Evolutionary conservation across 305 asterid genomes (phyloP).

Genomic region (Striga hermonthica): DNA sequence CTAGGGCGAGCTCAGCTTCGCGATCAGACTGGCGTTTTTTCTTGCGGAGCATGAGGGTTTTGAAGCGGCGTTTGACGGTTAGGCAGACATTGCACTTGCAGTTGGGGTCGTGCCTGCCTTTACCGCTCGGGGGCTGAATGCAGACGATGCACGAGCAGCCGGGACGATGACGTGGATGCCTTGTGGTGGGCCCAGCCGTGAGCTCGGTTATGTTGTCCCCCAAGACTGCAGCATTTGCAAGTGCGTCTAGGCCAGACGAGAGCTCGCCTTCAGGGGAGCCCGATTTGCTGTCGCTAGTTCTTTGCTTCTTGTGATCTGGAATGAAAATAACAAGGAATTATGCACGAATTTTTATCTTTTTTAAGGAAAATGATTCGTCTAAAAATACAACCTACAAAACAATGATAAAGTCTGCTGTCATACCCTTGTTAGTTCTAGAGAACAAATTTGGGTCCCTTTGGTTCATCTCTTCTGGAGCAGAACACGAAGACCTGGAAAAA

Average conservation of each 20-base stretch:
- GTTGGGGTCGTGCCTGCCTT: slow-evolving; percentile 70
- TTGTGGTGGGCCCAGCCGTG: slow-evolving; percentile 64
- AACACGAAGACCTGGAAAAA: slow-evolving; percentile 60
- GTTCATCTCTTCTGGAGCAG: slow-evolving; percentile 65
- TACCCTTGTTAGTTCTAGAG: slow-evolving; percentile 51
- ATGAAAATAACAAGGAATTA: background rate
- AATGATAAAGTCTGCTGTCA: background rate
- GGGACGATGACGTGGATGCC: slow-evolving; percentile 93
- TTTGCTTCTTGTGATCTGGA: slow-evolving; percentile 61
- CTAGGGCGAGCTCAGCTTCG: slow-evolving; percentile 59
- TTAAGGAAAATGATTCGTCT: too few relatives aligned
- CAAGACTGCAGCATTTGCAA: slow-evolving; percentile 83
- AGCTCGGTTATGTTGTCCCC: slow-evolving; percentile 71
- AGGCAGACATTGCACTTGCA: slow-evolving; percentile 89
- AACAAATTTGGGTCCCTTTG: slow-evolving; percentile 42
- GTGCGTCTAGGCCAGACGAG: slow-evolving; percentile 76
- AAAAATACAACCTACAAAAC: background rate
- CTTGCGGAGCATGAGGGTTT: slow-evolving; percentile 87
- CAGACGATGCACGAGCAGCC: slow-evolving; percentile 97
- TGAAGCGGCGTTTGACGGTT: slow-evolving; percentile 85
- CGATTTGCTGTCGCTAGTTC: slow-evolving; percentile 36
- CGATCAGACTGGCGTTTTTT: slow-evolving; percentile 70
- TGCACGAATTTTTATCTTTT: too few relatives aligned
- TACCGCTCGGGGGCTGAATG: slow-evolving; percentile 98
- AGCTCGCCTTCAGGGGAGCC: slow-evolving; percentile 51